Base-by-base conservation (phyloP, 345 rosid genomes). In the Rhizophora mangle region DNA sequence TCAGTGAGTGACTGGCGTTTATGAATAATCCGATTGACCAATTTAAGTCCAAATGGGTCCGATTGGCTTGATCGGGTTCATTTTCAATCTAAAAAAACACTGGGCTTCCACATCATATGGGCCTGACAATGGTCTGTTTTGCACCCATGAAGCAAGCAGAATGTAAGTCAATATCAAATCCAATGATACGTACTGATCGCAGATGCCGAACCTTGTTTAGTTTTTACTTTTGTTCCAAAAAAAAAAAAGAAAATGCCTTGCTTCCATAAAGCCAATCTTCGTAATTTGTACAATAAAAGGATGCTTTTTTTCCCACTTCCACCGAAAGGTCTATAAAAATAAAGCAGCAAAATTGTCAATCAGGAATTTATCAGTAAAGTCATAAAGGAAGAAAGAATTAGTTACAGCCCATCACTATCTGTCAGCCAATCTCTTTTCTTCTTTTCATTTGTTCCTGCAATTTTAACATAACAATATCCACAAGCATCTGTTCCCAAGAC, bases 321-420 rank as follows among this genome's bases (percentile, higher is more conserved):
- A 22, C 74, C 79, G 78, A 81, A 77, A 74, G 77, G 31, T 62
- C 60, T 37, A 36, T 15, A n/a, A 8, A 7, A 34, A 34, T 20
- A 53, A 13, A 53, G 32, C 30, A 8, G 60, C 32, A 18, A 26
- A 37, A 26, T 62, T 30, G 31, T 68, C 56, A 59, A 65, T 15
- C 31, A 74, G 63, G 77, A 71, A 65, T 27, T 65, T 72, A 78
- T 15, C 18, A 3, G 72, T 74, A 81, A 81, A 75, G 81, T 49
- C 26, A 58, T 26, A 46, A 59, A 64, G 55, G 63, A 24, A 59
- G 0, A 32, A 36, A 59, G 60, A 24, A 62, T 53, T 36, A 36
- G 57, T 65, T 37, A 20, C 62, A 72, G 75, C 71, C 52, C 65
- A 72, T 20, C 67, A 56, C 73, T 69, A 34, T 21, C 60, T 47